Evolutionary conservation across 2,329 filamentous ascomycete species (phyloP).

Genomic region (Bipolaris victoriae): DNA sequence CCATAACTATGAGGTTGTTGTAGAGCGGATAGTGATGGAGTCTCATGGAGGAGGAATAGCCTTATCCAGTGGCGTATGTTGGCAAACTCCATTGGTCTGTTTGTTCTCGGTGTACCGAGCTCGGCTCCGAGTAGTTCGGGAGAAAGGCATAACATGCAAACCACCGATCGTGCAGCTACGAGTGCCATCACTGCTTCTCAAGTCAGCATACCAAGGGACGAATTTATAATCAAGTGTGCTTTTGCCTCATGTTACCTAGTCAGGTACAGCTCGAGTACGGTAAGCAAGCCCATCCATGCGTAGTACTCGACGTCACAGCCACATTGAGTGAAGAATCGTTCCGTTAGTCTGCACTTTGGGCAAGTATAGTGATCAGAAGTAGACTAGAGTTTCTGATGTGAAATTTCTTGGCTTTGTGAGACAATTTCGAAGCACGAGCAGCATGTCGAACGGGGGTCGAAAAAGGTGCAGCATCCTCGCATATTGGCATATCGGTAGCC

Average conservation of each 20-base stretch:
- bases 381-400: not conserved
- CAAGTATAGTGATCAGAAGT: not conserved
- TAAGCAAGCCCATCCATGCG: not conserved
- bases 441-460: not conserved
- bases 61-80: not conserved
- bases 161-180: not conserved
- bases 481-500: not conserved
- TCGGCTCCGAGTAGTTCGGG: constrained; percentile 3
- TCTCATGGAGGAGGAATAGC: not conserved
- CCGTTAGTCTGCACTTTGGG: not conserved
- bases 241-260: not conserved
- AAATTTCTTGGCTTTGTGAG: not conserved
- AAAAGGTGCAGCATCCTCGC: not conserved
- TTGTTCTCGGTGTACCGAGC: not conserved
- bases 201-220: not conserved
- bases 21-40: not conserved
- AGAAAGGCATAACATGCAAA: not conserved
- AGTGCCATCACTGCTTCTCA: not conserved
- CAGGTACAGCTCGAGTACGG: not conserved
- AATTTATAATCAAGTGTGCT: not conserved
- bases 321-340: not conserved
- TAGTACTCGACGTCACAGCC: no score
- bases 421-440: not conserved
- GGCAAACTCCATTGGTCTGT: not conserved
- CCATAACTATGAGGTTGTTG: not conserved